These are phyloP conservation scores for Retiboletus flavoniger DNA, from an alignment of 1,284 basidiomycete genomes.

Conservation along the genomic window DNA sequence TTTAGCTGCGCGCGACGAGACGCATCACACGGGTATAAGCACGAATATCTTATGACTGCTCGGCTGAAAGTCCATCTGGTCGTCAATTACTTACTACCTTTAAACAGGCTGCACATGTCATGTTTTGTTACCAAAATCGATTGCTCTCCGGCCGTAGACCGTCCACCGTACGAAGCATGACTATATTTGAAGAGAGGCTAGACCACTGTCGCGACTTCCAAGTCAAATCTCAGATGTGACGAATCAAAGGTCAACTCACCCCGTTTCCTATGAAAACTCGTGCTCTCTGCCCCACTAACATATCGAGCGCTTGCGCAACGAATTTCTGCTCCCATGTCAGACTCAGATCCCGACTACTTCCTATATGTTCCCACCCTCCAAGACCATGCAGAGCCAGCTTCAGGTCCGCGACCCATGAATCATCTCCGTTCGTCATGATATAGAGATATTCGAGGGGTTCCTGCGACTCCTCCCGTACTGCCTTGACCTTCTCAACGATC, in stretches of 20 bases:
- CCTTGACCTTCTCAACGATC: slow-evolving; percentile 37
- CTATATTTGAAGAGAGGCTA: slow-evolving; percentile 51
- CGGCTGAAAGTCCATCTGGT: background rate
- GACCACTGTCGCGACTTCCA: slow-evolving; percentile 43
- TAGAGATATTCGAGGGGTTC: slow-evolving; percentile 38
- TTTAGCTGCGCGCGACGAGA: background rate
- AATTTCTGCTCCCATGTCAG: slow-evolving; percentile 40
- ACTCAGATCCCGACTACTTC: slow-evolving; percentile 36
- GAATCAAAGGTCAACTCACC: slow-evolving; percentile 14
- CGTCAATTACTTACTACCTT: background rate
- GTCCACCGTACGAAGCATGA: slow-evolving; percentile 45
- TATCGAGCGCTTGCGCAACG: slow-evolving; percentile 43
- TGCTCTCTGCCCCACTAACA: slow-evolving; percentile 44
- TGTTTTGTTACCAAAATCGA: slow-evolving; percentile 30
- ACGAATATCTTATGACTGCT: background rate
- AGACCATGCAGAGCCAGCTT: slow-evolving; percentile 37
- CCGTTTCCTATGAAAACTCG: slow-evolving; percentile 48
- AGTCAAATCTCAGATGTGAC: background rate
- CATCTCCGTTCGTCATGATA: slow-evolving; percentile 56
- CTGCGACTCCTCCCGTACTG: slow-evolving; percentile 25
- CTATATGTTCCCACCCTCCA: slow-evolving; percentile 26
- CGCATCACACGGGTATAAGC: background rate
- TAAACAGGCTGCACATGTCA: background rate
- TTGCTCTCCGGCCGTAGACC: slow-evolving; percentile 16
- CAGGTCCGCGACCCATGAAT: slow-evolving; percentile 46